Conservation (phyloP, 257 asterid species). For the Capsicum pubescens region DNA sequence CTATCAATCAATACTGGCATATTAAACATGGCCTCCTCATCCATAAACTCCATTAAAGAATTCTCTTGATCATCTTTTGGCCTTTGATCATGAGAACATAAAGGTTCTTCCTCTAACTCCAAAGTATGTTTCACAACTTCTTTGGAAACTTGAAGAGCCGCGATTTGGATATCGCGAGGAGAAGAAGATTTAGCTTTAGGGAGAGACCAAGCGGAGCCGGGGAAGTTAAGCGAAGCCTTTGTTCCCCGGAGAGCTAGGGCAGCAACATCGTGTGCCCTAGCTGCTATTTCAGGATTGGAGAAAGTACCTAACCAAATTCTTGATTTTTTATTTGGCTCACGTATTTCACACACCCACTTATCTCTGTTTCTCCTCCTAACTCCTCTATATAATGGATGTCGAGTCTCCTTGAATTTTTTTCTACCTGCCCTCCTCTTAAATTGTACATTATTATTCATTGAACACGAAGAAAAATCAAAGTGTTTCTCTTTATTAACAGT, state of each 20-base stretch:
- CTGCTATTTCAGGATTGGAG: conserved; percentile 54
- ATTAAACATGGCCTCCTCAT: conserved; percentile 75
- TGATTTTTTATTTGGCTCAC: conserved; percentile 45
- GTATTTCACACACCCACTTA: conserved; percentile 72
- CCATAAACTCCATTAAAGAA: conserved; percentile 34
- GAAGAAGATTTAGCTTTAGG: conserved; percentile 41
- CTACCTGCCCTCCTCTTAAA: conserved; percentile 59
- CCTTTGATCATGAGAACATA: neutral
- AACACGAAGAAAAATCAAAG: neutral
- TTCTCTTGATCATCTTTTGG: neutral
- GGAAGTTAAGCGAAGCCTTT: conserved; percentile 40
- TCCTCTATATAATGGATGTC: conserved; percentile 70
- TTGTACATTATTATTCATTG: neutral
- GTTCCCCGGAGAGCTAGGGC: conserved; percentile 53
- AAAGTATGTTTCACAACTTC: neutral
- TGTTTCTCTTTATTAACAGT: neutral
- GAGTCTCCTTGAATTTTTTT: conserved; percentile 64
- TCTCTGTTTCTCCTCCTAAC: conserved; percentile 51
- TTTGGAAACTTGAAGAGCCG: conserved; percentile 43
- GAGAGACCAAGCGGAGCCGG: conserved; percentile 37
- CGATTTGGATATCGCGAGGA: conserved; percentile 44
- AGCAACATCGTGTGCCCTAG: conserved; percentile 63
- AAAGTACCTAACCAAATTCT: conserved; percentile 59
- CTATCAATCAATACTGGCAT: conserved; percentile 68
- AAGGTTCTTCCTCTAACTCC: too few species aligned